Evolutionary conservation across 1,139 yeast genomes (phyloP).

Genomic region (Zygotorulaspora mrakii): DNA sequence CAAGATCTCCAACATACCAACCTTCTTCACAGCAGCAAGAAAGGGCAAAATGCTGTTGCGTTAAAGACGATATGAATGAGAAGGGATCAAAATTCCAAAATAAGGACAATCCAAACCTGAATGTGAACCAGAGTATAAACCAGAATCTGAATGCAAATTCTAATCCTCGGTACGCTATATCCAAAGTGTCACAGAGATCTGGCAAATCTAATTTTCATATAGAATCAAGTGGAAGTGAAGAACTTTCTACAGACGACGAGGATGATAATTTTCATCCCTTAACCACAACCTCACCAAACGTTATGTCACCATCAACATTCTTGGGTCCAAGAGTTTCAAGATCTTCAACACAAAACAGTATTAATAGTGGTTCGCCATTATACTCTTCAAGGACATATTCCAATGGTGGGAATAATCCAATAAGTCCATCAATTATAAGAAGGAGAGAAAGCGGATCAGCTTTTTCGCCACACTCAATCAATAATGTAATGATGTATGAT

Average conservation of each 20-base stretch:
- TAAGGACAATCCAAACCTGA: no score
- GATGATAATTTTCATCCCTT: slow-evolving; percentile 15
- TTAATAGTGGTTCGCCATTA: slow-evolving; percentile 18
- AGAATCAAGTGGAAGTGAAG: slow-evolving; percentile 29
- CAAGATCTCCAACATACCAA: slow-evolving; percentile 24
- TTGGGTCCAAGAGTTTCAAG: slow-evolving; percentile 22
- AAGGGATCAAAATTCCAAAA: no score
- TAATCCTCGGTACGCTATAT: not conserved
- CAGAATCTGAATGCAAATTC: not conserved
- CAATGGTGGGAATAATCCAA: slow-evolving; percentile 16
- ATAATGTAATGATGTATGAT: slow-evolving; percentile 20
- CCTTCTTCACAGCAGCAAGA: slow-evolving; percentile 9
- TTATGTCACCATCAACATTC: slow-evolving; percentile 14
- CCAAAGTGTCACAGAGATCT: slow-evolving; percentile 3
- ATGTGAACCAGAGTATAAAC: no score
- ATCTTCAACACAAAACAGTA: slow-evolving; percentile 20
- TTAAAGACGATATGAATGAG: slow-evolving; percentile 2
- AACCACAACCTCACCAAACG: slow-evolving; percentile 8
- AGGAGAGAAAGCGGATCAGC: slow-evolving; percentile 14
- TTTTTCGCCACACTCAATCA: slow-evolving; percentile 12
- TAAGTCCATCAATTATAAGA: slow-evolving; percentile 14
- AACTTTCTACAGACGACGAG: slow-evolving; percentile 26
- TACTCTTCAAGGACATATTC: slow-evolving; percentile 21
- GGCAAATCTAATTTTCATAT: slow-evolving; percentile 21
- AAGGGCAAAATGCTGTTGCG: slow-evolving; percentile 2